Conservation (phyloP, 164 flowering plant genomes). For the Vitis cinerea region DNA sequence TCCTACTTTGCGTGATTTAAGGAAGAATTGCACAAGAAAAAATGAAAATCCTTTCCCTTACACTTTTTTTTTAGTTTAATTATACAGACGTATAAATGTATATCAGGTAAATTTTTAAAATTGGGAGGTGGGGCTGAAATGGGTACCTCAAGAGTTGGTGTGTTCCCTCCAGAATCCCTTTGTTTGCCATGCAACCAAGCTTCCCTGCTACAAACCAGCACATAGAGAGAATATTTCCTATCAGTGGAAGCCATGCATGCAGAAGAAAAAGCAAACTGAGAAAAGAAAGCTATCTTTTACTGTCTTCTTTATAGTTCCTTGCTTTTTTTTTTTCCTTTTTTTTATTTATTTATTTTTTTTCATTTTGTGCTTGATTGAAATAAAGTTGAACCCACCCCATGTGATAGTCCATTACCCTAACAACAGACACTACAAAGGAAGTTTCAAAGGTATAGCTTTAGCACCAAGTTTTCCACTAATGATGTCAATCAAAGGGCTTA, state of each 20-base stretch:
- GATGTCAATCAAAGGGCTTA: slow-evolving; percentile 25
- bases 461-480: slow-evolving; percentile 25
- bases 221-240: slow-evolving; percentile 40
- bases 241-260: slow-evolving; percentile 71
- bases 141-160: slow-evolving; percentile 71
- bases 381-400: slow-evolving; percentile 48
- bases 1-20: slow-evolving; percentile 3
- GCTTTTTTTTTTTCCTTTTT: slow-evolving; percentile 7
- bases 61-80: neutral
- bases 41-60: neutral
- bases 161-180: slow-evolving; percentile 52
- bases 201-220: slow-evolving; percentile 67
- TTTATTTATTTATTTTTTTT: neutral
- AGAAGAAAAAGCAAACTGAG: slow-evolving; percentile 27
- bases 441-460: slow-evolving; percentile 42
- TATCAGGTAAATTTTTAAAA: too few relatives aligned
- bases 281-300: slow-evolving; percentile 53
- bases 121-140: slow-evolving; percentile 3
- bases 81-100: too few relatives aligned
- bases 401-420: slow-evolving; percentile 46
- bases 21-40: slow-evolving; percentile 8
- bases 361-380: slow-evolving; percentile 21
- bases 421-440: slow-evolving; percentile 32
- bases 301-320: slow-evolving; percentile 11
- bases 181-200: slow-evolving; percentile 79